Base-by-base conservation (phyloP, 257 asterid species). In the Solanum clarkiae region DNA sequence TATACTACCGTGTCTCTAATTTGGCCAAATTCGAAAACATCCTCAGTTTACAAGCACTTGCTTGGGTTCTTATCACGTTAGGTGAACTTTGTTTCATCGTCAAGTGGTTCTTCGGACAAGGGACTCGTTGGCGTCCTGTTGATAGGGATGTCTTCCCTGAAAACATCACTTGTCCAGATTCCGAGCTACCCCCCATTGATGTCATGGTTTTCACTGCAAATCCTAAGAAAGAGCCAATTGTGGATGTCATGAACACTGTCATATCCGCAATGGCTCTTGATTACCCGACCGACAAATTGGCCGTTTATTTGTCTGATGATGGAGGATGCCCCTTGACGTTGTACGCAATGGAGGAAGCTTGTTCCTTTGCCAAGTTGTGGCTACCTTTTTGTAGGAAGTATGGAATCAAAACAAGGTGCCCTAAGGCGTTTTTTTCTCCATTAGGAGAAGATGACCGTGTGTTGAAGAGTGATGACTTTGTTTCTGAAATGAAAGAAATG, bases 171-270 rank as follows among this genome's bases (percentile, higher is more conserved):
- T 84, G 29, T 1, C 86, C 91, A 47, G 87, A 88, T 1, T 36
- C 85, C 1, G 89, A 86, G 1, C 90, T 93, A 8, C 97, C 98
- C 2, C 57, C 88, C 6, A 63, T 93, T 3, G 98, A 94, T 12
- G 94, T 94, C 44, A 89, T 92, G 26, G 82, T 94, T 4, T 94
- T 93, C 90, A 94, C 98, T 0, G 92, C 95, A 0, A 96, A 94
- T 63, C 92, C 94, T 1, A 40, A 29, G 4, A 92, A 91, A 59
- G 98, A 94, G 86, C 98, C 98, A 0, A 81, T 86, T 13, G 54
- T 91, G 55, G 88, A 71, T 3, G 95, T 94, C 22, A 91, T 94
- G 98, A 94, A 94, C 88, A 94, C 97, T n/a, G 92, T 94, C 20
- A 44, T 94, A 49, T 94, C 98, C 8, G 95, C 94, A 10, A 80